phyloP scores from a whole-genome alignment of 257 asterid genomes.

The Plantago major region DNA sequence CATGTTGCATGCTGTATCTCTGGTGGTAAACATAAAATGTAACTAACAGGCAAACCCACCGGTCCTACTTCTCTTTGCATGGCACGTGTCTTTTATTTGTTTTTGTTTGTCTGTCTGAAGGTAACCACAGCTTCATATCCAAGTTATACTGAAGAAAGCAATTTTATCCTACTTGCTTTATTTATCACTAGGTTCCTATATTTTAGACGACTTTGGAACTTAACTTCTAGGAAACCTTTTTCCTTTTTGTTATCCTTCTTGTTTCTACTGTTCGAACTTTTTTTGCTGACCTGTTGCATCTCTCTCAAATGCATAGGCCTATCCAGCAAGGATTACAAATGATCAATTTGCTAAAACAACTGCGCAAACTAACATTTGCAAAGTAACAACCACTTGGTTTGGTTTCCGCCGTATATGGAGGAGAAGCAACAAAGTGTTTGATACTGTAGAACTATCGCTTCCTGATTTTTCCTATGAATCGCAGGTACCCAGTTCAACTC shows the following conservation, averaged over 20 bases:
- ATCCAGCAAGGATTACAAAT: conserved; percentile 44
- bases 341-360: conserved; percentile 43
- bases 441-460: conserved; percentile 84
- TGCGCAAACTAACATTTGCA: conserved; percentile 66
- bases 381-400: conserved; percentile 83
- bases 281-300: conserved; percentile 23
- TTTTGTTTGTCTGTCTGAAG: background rate
- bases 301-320: conserved; percentile 45
- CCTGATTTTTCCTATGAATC: conserved; percentile 83
- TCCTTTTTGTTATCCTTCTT: conserved; percentile 19
- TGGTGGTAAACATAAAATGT: too few species aligned
- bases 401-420: conserved; percentile 82
- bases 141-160: conserved; percentile 7
- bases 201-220: too few species aligned
- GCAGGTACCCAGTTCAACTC: conserved; percentile 43
- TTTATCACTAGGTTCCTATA: too few species aligned
- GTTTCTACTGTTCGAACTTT: conserved; percentile 2
- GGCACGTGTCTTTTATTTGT: background rate
- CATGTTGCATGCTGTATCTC: too few species aligned
- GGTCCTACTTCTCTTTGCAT: conserved; percentile 3
- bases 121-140: conserved; percentile 6
- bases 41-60: background rate
- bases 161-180: too few species aligned
- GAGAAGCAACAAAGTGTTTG: conserved; percentile 75
- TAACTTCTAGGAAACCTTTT: conserved; percentile 15